These are phyloP conservation scores for Moricandia moricandioides DNA, from an alignment of 345 rosid genomes.

Conservation along the genomic window DNA sequence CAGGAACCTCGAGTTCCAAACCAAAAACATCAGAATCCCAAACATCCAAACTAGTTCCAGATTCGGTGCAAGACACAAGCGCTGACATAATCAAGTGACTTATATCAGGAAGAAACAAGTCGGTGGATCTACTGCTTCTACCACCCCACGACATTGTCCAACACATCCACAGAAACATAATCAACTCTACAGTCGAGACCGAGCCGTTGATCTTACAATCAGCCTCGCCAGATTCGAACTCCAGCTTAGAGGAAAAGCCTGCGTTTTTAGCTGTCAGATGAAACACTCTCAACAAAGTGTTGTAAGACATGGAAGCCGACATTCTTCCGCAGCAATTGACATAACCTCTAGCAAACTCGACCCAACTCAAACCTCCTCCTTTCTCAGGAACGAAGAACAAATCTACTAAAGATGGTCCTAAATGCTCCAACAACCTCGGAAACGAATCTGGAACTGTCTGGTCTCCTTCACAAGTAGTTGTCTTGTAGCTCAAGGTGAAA, in stretches of 20 bases:
- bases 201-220: constrained; percentile 66
- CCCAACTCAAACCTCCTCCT: constrained; percentile 64
- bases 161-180: constrained; percentile 62
- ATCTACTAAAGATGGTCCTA: constrained; percentile 68
- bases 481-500: constrained; percentile 46
- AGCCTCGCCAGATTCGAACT: constrained; percentile 58
- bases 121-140: constrained; percentile 20
- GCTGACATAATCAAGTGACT: constrained; percentile 63
- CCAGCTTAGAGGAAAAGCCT: constrained; percentile 52
- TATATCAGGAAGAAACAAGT: constrained; percentile 59
- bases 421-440: constrained; percentile 46
- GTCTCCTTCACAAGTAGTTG: constrained; percentile 42
- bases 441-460: constrained; percentile 44
- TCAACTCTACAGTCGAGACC: constrained; percentile 47
- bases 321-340: constrained; percentile 78
- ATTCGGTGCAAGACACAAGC: constrained; percentile 55
- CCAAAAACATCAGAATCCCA: constrained; percentile 55
- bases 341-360: constrained; percentile 71
- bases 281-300: constrained; percentile 56
- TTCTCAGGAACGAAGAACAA: constrained; percentile 50
- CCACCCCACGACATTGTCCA: constrained; percentile 75
- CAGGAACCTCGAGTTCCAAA: constrained; percentile 58
- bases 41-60: constrained; percentile 45
- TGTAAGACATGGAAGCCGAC: constrained; percentile 53
- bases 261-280: constrained; percentile 36